phyloP scores from a whole-genome alignment of 768 basidiomycete species.

The Xerocomus brunneocitrinus region DNA sequence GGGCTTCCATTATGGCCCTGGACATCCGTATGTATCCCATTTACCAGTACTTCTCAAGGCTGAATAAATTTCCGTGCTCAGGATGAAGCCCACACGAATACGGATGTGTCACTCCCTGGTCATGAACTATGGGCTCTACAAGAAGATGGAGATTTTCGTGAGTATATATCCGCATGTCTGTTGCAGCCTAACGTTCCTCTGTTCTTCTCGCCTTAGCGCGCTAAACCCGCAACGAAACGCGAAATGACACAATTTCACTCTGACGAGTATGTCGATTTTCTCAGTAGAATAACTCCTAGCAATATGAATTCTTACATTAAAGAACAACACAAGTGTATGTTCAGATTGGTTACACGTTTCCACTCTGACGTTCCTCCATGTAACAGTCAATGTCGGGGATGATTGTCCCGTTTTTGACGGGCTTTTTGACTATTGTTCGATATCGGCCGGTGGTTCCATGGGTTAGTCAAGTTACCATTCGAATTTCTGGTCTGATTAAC shows the following conservation, averaged over 20 bases:
- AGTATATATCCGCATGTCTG: constrained; percentile 31
- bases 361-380: not conserved
- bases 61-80: constrained; percentile 25
- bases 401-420: constrained; percentile 99
- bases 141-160: constrained; percentile 99
- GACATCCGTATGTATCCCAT: constrained; percentile 69
- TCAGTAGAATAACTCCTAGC: constrained; percentile 87
- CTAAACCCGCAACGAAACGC: constrained; percentile 98
- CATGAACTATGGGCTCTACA: constrained; percentile 99
- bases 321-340: constrained; percentile 90
- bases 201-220: constrained; percentile 55
- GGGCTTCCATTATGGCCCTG: constrained; percentile 98
- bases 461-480: constrained; percentile 47
- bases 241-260: constrained; percentile 99
- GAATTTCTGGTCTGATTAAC: constrained; percentile 1
- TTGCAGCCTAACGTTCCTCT: constrained; percentile 1
- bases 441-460: constrained; percentile 99
- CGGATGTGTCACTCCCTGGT: constrained; percentile 99
- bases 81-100: constrained; percentile 97
- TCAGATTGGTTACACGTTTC: not conserved
- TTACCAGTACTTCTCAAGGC: not conserved
- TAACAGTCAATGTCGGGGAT: constrained; percentile 91
- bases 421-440: constrained; percentile 97
- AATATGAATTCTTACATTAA: constrained; percentile 93
- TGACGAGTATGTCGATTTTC: constrained; percentile 98